A percentile compares a stretch with the other conserved stretches of the same genome.
phyloP scores from a whole-genome alignment of 345 rosid genomes.

The Brassica rapa region DNA sequence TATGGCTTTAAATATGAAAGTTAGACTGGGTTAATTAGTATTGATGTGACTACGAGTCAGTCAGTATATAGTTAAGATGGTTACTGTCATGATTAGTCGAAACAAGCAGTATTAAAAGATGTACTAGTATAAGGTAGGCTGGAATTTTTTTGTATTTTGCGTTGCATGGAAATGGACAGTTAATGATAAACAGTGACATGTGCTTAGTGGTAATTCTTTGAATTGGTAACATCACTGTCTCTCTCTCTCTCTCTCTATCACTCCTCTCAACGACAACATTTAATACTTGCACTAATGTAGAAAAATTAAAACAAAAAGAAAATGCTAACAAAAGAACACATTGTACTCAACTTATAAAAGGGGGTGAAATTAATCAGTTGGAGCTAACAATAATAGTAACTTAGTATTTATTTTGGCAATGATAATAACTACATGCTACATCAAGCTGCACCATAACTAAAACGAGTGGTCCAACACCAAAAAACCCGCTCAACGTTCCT shows the following conservation, averaged over 20 bases:
- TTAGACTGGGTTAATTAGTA: too few relatives aligned
- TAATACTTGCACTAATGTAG: constrained; percentile 14
- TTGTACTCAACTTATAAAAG: neutral
- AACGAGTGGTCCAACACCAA: constrained; percentile 40
- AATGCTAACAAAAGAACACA: constrained; percentile 10
- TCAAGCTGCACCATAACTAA: neutral
- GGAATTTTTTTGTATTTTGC: neutral
- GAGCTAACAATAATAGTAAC: neutral
- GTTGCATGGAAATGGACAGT: constrained; percentile 22
- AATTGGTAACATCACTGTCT: constrained; percentile 35
- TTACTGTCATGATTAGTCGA: neutral
- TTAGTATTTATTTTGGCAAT: neutral
- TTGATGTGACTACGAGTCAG: too few relatives aligned
- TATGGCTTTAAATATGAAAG: too few relatives aligned
- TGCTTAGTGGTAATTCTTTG: constrained; percentile 17
- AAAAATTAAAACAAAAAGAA: neutral
- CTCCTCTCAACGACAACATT: constrained; percentile 27
- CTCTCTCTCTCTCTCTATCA: constrained; percentile 25
- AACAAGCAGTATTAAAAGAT: constrained; percentile 1
- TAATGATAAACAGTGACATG: constrained; percentile 30
- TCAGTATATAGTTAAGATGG: neutral
- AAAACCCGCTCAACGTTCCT: constrained; percentile 40
- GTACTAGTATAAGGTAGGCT: neutral
- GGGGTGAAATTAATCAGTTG: constrained; percentile 10
- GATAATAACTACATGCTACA: neutral